Percentiles rank a stretch among this genome's conserved stretches.
Evolutionary conservation across 1,139 yeast genomes (phyloP).

Genomic region (Starmera stellimalicola): DNA sequence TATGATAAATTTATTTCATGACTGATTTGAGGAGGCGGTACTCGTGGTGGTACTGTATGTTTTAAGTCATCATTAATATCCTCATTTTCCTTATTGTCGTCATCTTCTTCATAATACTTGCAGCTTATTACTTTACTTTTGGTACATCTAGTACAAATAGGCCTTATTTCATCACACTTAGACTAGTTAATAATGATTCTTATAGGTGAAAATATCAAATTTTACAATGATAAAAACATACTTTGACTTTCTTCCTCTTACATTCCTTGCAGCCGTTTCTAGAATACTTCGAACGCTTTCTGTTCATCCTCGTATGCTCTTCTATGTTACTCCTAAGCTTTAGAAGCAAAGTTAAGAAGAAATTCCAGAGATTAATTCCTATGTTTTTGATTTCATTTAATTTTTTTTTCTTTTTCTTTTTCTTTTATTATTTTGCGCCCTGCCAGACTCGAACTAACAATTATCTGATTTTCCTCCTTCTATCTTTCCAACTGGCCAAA

Average conservation of each 20-base stretch:
- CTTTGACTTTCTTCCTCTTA: slow-evolving; percentile 2
- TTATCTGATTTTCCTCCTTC: too few relatives aligned
- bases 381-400: too few relatives aligned
- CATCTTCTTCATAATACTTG: background rate
- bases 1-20: too few relatives aligned
- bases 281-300: slow-evolving; percentile 1
- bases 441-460: too few relatives aligned
- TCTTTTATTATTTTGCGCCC: too few relatives aligned
- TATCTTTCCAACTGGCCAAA: too few relatives aligned
- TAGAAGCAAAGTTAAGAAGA: background rate
- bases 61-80: background rate
- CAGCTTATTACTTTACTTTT: background rate
- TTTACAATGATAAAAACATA: background rate
- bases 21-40: too few relatives aligned
- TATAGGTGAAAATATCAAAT: background rate
- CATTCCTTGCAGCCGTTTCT: slow-evolving; percentile 2
- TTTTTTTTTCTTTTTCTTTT: too few relatives aligned
- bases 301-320: background rate
- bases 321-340: background rate
- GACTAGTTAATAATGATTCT: background rate
- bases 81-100: background rate
- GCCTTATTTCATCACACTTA: slow-evolving; percentile 1
- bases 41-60: background rate
- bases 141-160: background rate
- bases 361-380: background rate